phyloP scores from a whole-genome alignment of 2,329 filamentous ascomycete species.

The Pestalotiopsis fici region DNA sequence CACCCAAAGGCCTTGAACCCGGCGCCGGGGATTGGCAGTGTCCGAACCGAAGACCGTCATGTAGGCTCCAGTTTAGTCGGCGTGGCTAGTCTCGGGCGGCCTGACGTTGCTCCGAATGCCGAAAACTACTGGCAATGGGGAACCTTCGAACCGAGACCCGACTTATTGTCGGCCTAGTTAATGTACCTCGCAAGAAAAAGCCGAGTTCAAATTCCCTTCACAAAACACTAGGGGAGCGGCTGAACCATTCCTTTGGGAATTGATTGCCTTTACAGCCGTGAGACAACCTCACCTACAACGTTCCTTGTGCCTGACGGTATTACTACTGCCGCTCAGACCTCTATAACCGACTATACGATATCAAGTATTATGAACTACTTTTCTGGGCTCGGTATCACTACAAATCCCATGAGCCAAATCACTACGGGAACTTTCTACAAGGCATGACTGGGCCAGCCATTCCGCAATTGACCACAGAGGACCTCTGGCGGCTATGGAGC shows the following conservation, averaged over 20 bases:
- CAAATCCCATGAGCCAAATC: too few species aligned
- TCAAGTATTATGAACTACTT: too few species aligned
- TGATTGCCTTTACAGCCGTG: background rate
- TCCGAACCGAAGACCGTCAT: background rate
- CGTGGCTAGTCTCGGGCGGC: background rate
- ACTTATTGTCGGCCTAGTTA: background rate
- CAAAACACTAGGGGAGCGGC: background rate
- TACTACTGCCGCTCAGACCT: too few species aligned
- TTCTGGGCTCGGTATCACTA: too few species aligned
- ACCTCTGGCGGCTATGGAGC: too few species aligned
- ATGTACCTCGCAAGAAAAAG: too few species aligned
- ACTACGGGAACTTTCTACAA: too few species aligned
- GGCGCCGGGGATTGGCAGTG: background rate
- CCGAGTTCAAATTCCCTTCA: background rate
- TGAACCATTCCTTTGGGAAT: background rate
- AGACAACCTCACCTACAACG: background rate
- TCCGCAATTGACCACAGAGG: too few species aligned
- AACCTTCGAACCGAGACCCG: background rate
- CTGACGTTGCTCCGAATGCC: slow-evolving; percentile 9
- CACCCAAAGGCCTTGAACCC: too few species aligned
- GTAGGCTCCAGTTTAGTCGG: background rate
- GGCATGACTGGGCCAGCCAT: too few species aligned
- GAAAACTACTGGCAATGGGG: background rate
- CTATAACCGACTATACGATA: too few species aligned
- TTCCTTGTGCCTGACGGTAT: background rate